These are phyloP conservation scores for Talaromyces piceae DNA, from an alignment of 2,329 filamentous ascomycete genomes.

Conservation along the genomic window DNA sequence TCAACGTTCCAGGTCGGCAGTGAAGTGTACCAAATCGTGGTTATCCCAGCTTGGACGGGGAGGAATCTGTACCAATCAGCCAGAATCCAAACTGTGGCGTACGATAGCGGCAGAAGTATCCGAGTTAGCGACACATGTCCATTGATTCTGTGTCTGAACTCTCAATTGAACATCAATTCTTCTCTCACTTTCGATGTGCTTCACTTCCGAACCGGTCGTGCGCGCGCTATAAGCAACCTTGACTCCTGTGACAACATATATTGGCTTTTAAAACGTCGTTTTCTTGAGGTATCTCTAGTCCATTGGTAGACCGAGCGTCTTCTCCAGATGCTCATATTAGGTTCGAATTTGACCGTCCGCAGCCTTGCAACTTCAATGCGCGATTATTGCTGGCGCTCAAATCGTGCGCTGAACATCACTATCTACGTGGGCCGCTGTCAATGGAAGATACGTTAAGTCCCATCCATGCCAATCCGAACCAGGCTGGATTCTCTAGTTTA, in stretches of 20 bases:
- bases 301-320: neutral
- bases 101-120: neutral
- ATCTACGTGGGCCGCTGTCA: neutral
- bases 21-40: slow-evolving; percentile 87
- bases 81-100: slow-evolving; percentile 65
- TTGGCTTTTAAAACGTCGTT: neutral
- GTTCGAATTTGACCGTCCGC: neutral
- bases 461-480: neutral
- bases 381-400: neutral
- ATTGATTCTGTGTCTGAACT: too few relatives aligned
- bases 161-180: too few relatives aligned
- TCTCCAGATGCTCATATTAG: neutral
- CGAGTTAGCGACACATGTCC: neutral
- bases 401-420: neutral
- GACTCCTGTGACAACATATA: neutral
- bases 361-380: neutral
- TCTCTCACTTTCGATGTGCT: neutral
- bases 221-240: neutral
- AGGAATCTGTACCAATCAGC: slow-evolving; percentile 79
- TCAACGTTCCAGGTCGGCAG: slow-evolving; percentile 92
- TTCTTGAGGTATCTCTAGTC: neutral
- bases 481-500: neutral
- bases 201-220: neutral
- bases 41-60: slow-evolving; percentile 94
- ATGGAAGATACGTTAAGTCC: neutral